Evolutionary conservation across 805 yeast species (phyloP).

Genomic region (Myxozyma neglecta): DNA sequence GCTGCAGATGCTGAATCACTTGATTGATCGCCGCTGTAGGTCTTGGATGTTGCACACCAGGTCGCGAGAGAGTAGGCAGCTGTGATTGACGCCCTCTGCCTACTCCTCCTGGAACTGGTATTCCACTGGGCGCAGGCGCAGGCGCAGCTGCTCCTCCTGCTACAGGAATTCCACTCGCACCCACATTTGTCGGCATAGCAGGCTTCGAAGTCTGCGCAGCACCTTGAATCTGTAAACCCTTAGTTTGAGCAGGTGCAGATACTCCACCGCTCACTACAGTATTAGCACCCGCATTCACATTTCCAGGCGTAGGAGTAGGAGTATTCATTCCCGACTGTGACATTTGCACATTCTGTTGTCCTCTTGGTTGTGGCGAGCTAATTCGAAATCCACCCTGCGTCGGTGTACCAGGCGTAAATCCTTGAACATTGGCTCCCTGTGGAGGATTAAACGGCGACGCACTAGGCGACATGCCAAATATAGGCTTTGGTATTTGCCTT

Average conservation of each 20-base stretch:
- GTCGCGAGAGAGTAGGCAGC: constrained; percentile 26
- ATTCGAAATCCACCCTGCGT: not conserved
- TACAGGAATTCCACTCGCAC: not conserved
- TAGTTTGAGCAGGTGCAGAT: not conserved
- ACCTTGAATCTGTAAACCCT: constrained; percentile 9
- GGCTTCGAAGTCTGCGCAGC: not conserved
- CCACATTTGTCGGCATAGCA: constrained; percentile 2
- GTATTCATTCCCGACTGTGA: not conserved
- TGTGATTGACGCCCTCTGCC: constrained; percentile 12
- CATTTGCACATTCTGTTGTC: not conserved
- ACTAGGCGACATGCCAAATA: not conserved
- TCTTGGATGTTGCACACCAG: constrained; percentile 10
- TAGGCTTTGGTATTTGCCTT: not conserved
- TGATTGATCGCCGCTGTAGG: not conserved
- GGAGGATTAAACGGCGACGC: not conserved
- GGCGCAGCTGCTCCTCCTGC: not conserved
- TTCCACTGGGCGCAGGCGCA: not conserved
- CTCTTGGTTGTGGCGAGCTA: not conserved
- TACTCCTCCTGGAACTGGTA: not conserved
- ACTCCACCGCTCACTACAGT: not conserved
- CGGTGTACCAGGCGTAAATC: not conserved
- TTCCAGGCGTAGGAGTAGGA: not conserved
- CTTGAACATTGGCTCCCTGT: not conserved
- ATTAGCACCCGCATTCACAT: too few species aligned
- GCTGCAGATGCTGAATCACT: constrained; percentile 15